Evolutionary conservation across 176 grass and related monocot genomes (phyloP).

Genomic region (Alopecurus myosuroides): DNA sequence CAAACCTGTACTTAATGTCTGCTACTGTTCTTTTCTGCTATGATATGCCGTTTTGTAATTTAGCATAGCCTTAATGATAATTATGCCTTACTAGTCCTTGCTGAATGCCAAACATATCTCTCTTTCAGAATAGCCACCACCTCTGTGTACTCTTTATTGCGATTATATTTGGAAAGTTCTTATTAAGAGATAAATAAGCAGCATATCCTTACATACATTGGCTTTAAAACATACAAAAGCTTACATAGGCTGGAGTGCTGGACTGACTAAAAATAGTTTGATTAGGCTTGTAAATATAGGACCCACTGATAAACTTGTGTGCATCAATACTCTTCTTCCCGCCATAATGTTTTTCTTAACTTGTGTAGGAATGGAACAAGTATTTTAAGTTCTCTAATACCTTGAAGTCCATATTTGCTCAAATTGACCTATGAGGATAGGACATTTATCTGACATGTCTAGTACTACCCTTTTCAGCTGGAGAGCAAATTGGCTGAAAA

Average conservation of each 20-base stretch:
- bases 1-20: constrained; percentile 34
- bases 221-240: not conserved
- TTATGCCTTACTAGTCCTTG: not conserved
- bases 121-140: not conserved
- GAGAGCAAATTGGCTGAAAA: constrained; percentile 68
- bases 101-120: not conserved
- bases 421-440: not conserved
- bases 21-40: constrained; percentile 12
- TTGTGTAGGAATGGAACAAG: not conserved
- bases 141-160: not conserved
- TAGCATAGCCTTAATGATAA: constrained; percentile 4
- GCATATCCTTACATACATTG: not conserved
- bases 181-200: not conserved
- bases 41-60: constrained; percentile 5
- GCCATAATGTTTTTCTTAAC: not conserved
- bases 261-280: not conserved
- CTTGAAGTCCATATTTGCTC: constrained; percentile 5
- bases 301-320: not conserved
- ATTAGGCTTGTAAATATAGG: not conserved
- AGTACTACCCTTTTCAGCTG: constrained; percentile 53
- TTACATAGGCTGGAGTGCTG: not conserved
- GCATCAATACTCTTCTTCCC: not conserved
- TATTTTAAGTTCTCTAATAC: constrained; percentile 24
- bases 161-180: not conserved
- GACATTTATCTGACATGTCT: constrained; percentile 17